Evolutionary conservation across 192 early-diverging fungal species (phyloP).

Genomic region (Backusella morwellensis): DNA sequence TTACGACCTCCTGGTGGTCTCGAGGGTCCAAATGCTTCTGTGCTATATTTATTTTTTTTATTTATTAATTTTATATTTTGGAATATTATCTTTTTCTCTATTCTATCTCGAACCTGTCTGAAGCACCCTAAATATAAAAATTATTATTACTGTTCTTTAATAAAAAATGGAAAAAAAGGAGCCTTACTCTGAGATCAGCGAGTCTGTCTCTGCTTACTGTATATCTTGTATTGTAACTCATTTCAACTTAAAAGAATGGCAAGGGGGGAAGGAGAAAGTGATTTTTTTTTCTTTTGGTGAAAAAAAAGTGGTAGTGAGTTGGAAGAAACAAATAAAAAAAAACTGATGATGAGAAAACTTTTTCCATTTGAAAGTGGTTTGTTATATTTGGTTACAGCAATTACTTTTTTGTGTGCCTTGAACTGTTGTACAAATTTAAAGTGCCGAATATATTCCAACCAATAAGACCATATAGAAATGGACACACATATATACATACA

Average conservation of each 20-base stretch:
- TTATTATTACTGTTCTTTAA: neutral
- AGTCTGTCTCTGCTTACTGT: slow-evolving; percentile 18
- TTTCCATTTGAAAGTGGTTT: neutral
- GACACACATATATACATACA: neutral
- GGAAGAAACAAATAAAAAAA: neutral
- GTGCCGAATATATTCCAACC: neutral
- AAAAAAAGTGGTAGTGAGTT: neutral
- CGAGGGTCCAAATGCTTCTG: slow-evolving; percentile 9
- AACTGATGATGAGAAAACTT: slow-evolving; percentile 3
- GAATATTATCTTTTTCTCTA: neutral
- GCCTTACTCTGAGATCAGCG: slow-evolving; percentile 19
- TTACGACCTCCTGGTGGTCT: neutral
- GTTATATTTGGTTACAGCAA: neutral
- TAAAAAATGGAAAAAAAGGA: neutral
- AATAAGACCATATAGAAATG: neutral
- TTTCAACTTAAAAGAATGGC: slow-evolving; percentile 5
- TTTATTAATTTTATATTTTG: neutral
- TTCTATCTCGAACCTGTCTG: slow-evolving; percentile 3
- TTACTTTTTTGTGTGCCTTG: neutral
- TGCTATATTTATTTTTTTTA: neutral
- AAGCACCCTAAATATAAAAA: neutral
- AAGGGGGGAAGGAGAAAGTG: neutral
- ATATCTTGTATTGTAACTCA: slow-evolving; percentile 5
- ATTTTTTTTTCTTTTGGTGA: neutral
- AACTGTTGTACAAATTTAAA: neutral